Evolutionary conservation across 352 stramenopile species (phyloP).

Genomic region (Elongisporangium senticosum): DNA sequence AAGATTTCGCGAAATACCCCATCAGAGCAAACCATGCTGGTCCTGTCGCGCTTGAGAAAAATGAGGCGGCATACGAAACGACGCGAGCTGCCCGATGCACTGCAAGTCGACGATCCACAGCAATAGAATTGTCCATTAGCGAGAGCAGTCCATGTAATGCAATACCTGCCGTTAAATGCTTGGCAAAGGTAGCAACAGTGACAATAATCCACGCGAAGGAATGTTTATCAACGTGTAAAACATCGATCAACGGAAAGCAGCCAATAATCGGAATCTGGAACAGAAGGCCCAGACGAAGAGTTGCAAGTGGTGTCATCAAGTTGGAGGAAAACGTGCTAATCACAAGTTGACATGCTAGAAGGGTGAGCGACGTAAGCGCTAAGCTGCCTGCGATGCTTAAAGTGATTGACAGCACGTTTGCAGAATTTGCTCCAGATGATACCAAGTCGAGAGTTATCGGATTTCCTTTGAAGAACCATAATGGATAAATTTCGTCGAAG

Average conservation of each 20-base stretch:
- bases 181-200: constrained; percentile 47
- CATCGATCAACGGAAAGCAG: constrained; percentile 61
- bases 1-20: constrained; percentile 68
- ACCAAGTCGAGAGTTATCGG: constrained; percentile 32
- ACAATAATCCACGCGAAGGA: constrained; percentile 59
- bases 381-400: constrained; percentile 49
- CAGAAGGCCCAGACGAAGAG: constrained; percentile 65
- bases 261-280: constrained; percentile 69
- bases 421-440: constrained; percentile 14
- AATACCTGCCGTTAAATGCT: constrained; percentile 57
- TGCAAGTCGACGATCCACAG: constrained; percentile 55
- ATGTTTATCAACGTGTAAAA: constrained; percentile 64
- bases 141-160: constrained; percentile 60
- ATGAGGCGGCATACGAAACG: constrained; percentile 46
- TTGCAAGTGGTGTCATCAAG: constrained; percentile 73
- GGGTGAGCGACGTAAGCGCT: constrained; percentile 40
- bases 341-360: constrained; percentile 46
- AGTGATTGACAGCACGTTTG: constrained; percentile 20
- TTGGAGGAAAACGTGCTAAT: constrained; percentile 51
- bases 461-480: constrained; percentile 79
- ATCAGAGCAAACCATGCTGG: constrained; percentile 67
- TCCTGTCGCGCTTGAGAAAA: constrained; percentile 42
- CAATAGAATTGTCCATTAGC: constrained; percentile 77
- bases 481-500: constrained; percentile 74
- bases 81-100: constrained; percentile 66